Percentiles rank a stretch among this genome's conserved stretches.
These are phyloP conservation scores for Pythium inflatum DNA, from an alignment of 352 stramenopile genomes.

Conservation along the genomic window DNA sequence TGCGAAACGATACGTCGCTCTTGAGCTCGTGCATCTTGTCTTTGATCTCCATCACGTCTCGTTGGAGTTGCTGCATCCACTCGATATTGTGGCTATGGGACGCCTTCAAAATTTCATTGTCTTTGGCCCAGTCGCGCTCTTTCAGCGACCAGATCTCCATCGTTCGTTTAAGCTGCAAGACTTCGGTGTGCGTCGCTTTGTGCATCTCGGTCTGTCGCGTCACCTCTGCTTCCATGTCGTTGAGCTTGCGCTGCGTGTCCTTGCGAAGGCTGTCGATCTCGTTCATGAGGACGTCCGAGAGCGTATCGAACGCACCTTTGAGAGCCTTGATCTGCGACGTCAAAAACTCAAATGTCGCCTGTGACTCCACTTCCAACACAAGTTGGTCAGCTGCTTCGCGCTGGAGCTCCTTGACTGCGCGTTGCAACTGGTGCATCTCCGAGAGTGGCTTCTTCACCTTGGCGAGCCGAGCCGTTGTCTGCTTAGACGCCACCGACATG, in stretches of 20 bases:
- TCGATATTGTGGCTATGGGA: conserved; percentile 84
- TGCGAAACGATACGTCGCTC: conserved; percentile 53
- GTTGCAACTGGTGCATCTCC: conserved; percentile 82
- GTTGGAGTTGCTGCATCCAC: conserved; percentile 87
- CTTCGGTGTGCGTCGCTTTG: conserved; percentile 63
- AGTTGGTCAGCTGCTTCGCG: conserved; percentile 75
- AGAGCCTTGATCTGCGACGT: conserved; percentile 77
- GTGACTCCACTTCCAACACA: conserved; percentile 75
- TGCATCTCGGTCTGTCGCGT: conserved; percentile 61
- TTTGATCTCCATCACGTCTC: conserved; percentile 81
- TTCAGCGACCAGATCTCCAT: conserved; percentile 83
- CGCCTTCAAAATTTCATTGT: conserved; percentile 84
- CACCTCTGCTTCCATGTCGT: conserved; percentile 64
- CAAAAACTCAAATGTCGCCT: conserved; percentile 84
- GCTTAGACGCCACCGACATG: conserved; percentile 55
- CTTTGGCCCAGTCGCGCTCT: conserved; percentile 84
- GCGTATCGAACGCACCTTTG: conserved; percentile 75
- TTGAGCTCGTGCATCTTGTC: conserved; percentile 73
- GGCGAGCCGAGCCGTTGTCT: conserved; percentile 62
- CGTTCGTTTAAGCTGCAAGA: conserved; percentile 75
- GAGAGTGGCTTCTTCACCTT: conserved; percentile 84
- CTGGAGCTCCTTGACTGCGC: conserved; percentile 77
- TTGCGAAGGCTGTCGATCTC: conserved; percentile 74
- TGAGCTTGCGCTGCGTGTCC: conserved; percentile 63
- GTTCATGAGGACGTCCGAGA: conserved; percentile 78